These are phyloP conservation scores for Chlamydomonas reinhardtii DNA, from an alignment of 163 green algal species.

Conservation along the genomic window DNA sequence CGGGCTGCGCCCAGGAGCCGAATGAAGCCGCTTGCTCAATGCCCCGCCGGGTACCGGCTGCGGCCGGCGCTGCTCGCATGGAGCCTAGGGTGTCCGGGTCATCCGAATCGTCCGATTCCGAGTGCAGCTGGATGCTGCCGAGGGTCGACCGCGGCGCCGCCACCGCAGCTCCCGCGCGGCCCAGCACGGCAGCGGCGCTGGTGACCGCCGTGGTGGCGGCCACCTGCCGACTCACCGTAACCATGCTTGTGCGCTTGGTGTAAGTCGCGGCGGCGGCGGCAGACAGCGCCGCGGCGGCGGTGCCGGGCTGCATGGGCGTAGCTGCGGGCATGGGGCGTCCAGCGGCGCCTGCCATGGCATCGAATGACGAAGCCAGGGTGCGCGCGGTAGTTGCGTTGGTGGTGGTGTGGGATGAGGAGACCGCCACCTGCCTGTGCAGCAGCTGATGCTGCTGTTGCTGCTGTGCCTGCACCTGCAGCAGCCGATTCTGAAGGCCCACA, in stretches of 20 bases:
- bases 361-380: neutral
- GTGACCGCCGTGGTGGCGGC: no score
- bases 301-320: no score
- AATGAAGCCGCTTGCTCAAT: neutral
- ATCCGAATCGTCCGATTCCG: neutral
- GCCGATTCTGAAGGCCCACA: neutral
- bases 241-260: no score
- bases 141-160: neutral
- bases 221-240: no score
- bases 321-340: neutral
- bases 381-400: neutral
- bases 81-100: neutral
- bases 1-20: neutral
- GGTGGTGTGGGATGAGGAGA: no score
- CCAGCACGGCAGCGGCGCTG: no score
- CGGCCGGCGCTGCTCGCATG: neutral
- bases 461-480: neutral
- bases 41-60: neutral
- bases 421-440: neutral
- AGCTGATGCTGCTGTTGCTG: neutral
- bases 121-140: neutral
- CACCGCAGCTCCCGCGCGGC: no score
- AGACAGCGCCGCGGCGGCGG: no score
- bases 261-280: no score
- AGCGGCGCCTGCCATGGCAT: neutral